These are phyloP conservation scores for Backusella circina DNA, from an alignment of 192 early-diverging fungal genomes.

Conservation along the genomic window DNA sequence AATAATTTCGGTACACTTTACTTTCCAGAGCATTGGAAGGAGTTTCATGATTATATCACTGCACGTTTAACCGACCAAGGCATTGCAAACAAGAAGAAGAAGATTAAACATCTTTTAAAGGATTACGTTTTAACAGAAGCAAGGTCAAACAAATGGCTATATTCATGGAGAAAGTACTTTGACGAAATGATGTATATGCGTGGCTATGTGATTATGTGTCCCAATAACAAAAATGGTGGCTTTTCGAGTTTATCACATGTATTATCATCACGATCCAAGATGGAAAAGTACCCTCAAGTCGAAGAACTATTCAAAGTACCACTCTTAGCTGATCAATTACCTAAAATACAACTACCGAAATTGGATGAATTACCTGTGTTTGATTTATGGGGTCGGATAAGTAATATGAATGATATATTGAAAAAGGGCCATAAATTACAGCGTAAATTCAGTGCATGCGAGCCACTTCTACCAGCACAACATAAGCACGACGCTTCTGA, in stretches of 20 bases:
- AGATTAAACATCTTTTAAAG: slow-evolving; percentile 38
- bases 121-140: slow-evolving; percentile 41
- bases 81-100: slow-evolving; percentile 10
- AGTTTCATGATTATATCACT: slow-evolving; percentile 57
- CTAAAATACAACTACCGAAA: slow-evolving; percentile 31
- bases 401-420: background rate
- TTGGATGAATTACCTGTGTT: slow-evolving; percentile 42
- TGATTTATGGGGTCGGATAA: slow-evolving; percentile 44
- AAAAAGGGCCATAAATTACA: slow-evolving; percentile 38
- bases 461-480: background rate
- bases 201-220: slow-evolving; percentile 59
- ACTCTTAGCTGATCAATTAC: slow-evolving; percentile 31
- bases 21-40: slow-evolving; percentile 58
- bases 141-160: slow-evolving; percentile 49
- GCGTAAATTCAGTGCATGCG: slow-evolving; percentile 35
- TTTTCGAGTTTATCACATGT: slow-evolving; percentile 31
- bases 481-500: slow-evolving; percentile 31
- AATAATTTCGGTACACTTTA: slow-evolving; percentile 53
- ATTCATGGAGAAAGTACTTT: slow-evolving; percentile 54
- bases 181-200: slow-evolving; percentile 59
- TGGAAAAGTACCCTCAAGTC: slow-evolving; percentile 22
- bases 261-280: slow-evolving; percentile 14
- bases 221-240: slow-evolving; percentile 50
- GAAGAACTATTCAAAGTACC: slow-evolving; percentile 31
- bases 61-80: slow-evolving; percentile 44